Evolutionary conservation across 805 yeast species (phyloP), one percentile per base, ranked within the genome.

Genomic region (Pichia eremophila): DNA sequence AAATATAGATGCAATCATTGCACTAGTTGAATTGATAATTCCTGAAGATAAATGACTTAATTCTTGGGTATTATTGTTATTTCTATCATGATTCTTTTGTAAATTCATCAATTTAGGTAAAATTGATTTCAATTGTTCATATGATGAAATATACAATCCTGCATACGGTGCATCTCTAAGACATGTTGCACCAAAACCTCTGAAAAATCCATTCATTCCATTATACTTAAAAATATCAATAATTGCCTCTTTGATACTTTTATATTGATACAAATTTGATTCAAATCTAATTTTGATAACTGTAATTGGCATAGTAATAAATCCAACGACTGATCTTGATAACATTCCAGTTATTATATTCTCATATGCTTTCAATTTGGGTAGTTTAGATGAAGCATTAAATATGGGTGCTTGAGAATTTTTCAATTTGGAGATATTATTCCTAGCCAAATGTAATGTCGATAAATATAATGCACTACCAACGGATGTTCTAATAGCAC

Each of bases 151-250:
- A 58, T 93, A 91, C 5, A 93, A 60, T 0, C 99, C 99, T 8
- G 99, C 97, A 63, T 93, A 86, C 0, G 99, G 99, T 25, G 96
- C 95, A 66, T 93, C 99, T 53, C 99, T 68, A 12, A 86, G 74
- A 51, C 83, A 74, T 0, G 99, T 93, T 2, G 95, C 95, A 1
- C 85, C 79, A 57, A 84, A 85, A 0, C 99, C 99, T 51, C 79
- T 74, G 63, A 89, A 89, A 60, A 91, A 89, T 15, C 95, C 95
- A 19, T 64, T 59, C 0, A 80, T 37, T 0, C 89, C 78, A 46
- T 78, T 78, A 1, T 62, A 62, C 10, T 51, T 46, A 50, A 74
- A 79, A 4, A 88, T 84, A 8, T 78, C 76, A 35, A 55, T 65
- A 1, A 76, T 59, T 0, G 95, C 91, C 35, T 78, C 80, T 18